Conservation (phyloP, 2,329 filamentous ascomycete species). For the Grosmannia clavigera region DNA sequence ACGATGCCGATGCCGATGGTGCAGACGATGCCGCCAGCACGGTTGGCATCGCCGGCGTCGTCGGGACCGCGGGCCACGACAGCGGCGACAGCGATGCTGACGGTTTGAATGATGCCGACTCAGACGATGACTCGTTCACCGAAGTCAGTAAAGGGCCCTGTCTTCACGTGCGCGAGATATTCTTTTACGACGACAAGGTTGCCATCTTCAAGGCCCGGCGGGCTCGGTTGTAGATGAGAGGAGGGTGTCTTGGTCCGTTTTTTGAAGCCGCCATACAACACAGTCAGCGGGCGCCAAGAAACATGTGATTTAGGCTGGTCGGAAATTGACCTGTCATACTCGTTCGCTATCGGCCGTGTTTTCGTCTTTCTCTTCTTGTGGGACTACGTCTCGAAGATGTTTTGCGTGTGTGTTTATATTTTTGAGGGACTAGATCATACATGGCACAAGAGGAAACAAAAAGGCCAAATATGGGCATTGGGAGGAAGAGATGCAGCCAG, state of each 20-base stretch:
- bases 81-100: conserved; percentile 13
- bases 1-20: conserved; percentile 27
- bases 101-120: conserved; percentile 8
- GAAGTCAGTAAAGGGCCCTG: conserved; percentile 27
- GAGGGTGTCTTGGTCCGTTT: neutral
- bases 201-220: conserved; percentile 69
- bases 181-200: conserved; percentile 77
- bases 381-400: too few relatives aligned
- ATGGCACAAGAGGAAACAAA: too few relatives aligned
- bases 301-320: too few relatives aligned
- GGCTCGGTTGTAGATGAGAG: conserved; percentile 28
- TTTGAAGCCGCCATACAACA: neutral
- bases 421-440: too few relatives aligned
- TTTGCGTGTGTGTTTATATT: too few relatives aligned
- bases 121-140: conserved; percentile 31
- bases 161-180: conserved; percentile 60
- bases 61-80: conserved; percentile 17
- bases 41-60: neutral
- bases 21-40: conserved; percentile 24
- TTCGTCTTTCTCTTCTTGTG: too few relatives aligned
- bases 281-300: neutral
- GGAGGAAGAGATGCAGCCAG: too few relatives aligned
- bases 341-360: too few relatives aligned
- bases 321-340: too few relatives aligned
- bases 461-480: too few relatives aligned